phyloP scores from a whole-genome alignment of 73 alveolate species.

The Halteria grandinella region DNA sequence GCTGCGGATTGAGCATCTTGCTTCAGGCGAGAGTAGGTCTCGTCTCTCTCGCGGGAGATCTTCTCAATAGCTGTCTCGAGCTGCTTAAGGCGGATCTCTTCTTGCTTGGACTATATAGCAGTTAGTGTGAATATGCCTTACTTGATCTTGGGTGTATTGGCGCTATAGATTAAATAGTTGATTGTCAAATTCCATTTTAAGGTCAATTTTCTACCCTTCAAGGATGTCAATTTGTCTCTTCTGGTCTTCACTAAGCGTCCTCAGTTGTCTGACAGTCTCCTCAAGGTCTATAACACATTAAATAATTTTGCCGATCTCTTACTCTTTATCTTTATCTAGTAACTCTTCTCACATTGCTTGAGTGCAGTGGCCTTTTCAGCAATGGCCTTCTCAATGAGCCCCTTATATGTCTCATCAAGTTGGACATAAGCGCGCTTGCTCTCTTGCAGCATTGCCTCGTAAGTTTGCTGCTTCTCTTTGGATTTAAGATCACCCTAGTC shows the following conservation, averaged over 20 bases:
- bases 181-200: constrained; percentile 26
- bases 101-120: not conserved
- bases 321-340: constrained; percentile 52
- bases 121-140: not conserved
- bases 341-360: constrained; percentile 33
- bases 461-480: constrained; percentile 28
- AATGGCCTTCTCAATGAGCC: constrained; percentile 18
- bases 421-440: constrained; percentile 24
- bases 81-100: constrained; percentile 6
- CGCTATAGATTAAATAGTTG: constrained; percentile 3
- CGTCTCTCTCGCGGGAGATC: constrained; percentile 24
- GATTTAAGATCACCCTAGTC: constrained; percentile 35
- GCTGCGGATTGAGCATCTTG: constrained; percentile 3
- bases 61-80: constrained; percentile 5
- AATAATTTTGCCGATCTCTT: not conserved
- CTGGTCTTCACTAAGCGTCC: constrained; percentile 19
- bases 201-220: constrained; percentile 29
- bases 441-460: constrained; percentile 52
- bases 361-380: constrained; percentile 14
- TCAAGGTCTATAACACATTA: constrained; percentile 2
- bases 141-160: constrained; percentile 13
- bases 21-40: constrained; percentile 2
- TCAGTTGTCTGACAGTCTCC: constrained; percentile 16
- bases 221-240: constrained; percentile 23
- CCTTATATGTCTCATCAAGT: constrained; percentile 51